Conservation (phyloP, 768 basidiomycete genomes). For the Amylocystis lapponica region DNA sequence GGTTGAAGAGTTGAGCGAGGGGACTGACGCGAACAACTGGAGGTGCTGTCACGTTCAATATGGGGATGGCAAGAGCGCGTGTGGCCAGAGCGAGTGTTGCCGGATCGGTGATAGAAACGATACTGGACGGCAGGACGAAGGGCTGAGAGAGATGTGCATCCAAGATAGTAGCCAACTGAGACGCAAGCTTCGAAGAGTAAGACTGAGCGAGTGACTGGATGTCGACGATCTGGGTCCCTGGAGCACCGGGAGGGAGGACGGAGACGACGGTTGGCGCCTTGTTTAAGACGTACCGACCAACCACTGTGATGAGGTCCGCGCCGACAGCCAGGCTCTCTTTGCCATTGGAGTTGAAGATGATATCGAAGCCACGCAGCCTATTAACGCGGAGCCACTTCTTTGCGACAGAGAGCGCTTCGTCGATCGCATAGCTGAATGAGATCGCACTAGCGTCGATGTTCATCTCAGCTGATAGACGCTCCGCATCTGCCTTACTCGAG, state of each 20-base stretch:
- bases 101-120: neutral
- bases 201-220: conserved; percentile 16
- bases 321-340: conserved; percentile 14
- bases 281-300: conserved; percentile 23
- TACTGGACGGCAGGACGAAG: neutral
- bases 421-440: neutral
- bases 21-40: conserved; percentile 18
- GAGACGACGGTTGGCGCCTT: conserved; percentile 8
- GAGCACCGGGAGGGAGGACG: conserved; percentile 15
- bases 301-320: conserved; percentile 16
- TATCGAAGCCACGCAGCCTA: conserved; percentile 1
- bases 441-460: conserved; percentile 2
- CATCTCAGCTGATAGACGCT: conserved; percentile 8
- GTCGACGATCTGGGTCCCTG: conserved; percentile 17
- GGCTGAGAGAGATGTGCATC: conserved; percentile 14
- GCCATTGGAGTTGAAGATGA: conserved; percentile 21
- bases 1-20: conserved; percentile 24
- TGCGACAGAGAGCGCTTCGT: neutral
- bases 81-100: neutral
- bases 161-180: conserved; percentile 15
- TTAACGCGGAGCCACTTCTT: conserved; percentile 1
- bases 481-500: conserved; percentile 9
- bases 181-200: conserved; percentile 16
- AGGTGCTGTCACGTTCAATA: neutral
- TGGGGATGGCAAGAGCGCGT: neutral